Percentiles rank a stretch among this genome's conserved stretches.
phyloP scores from a whole-genome alignment of 2,329 filamentous ascomycete species.

The Epichloe gansuensis region DNA sequence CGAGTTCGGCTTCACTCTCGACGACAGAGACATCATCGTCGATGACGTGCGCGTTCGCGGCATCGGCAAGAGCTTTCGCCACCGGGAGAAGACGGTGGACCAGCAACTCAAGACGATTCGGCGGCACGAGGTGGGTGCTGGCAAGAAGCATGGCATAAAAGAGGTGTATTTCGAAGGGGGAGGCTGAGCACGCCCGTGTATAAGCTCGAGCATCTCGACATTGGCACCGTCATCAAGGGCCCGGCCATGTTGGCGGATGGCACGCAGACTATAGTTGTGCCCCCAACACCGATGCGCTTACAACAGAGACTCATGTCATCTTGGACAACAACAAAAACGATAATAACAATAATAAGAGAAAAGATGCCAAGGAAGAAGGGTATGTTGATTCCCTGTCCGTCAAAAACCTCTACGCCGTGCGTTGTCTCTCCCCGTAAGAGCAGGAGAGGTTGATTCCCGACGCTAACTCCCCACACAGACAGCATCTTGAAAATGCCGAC shows the following conservation, averaged over 20 bases:
- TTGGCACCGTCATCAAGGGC: constrained; percentile 62
- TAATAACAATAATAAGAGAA: constrained; percentile 52
- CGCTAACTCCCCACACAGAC: neutral
- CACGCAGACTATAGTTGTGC: constrained; percentile 85
- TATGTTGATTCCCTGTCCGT: neutral
- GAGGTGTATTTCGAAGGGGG: constrained; percentile 75
- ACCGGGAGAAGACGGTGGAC: constrained; percentile 70
- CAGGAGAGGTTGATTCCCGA: neutral
- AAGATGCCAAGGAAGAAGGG: constrained; percentile 25
- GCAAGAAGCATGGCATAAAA: constrained; percentile 53
- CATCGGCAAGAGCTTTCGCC: constrained; percentile 78
- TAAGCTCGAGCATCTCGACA: constrained; percentile 60
- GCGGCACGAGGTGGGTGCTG: constrained; percentile 39
- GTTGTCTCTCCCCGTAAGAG: neutral
- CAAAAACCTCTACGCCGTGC: neutral
- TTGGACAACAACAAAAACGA: constrained; percentile 55
- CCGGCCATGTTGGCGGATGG: constrained; percentile 81
- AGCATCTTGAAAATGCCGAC: constrained; percentile 12
- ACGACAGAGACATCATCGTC: constrained; percentile 75
- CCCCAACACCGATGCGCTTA: constrained; percentile 59
- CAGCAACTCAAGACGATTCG: constrained; percentile 64
- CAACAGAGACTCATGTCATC: constrained; percentile 78
- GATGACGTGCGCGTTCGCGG: constrained; percentile 82
- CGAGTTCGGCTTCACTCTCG: constrained; percentile 83
- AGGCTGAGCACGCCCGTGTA: constrained; percentile 70